phyloP scores from a whole-genome alignment of 1,139 yeast genomes.

The Saccharomycopsis crataegensis region DNA sequence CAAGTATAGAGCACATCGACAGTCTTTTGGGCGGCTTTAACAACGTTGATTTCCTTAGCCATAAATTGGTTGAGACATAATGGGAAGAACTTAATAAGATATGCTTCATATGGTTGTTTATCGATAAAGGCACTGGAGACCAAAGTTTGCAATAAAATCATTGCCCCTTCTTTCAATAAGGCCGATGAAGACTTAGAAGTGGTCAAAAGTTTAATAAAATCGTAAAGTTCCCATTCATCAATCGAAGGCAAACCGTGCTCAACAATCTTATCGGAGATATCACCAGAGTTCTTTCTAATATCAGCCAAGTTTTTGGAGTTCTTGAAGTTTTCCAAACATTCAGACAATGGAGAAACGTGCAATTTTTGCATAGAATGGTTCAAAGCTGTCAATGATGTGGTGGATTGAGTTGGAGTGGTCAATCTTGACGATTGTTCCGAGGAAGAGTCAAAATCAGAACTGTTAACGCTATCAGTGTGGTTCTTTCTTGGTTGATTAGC shows the following conservation, averaged over 20 bases:
- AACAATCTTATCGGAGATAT: constrained; percentile 40
- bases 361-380: constrained; percentile 64
- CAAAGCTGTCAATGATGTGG: constrained; percentile 67
- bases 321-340: constrained; percentile 48
- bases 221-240: constrained; percentile 58
- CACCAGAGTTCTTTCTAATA: constrained; percentile 52
- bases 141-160: constrained; percentile 60
- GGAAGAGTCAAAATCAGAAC: constrained; percentile 9
- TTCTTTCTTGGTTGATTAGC: not conserved
- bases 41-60: constrained; percentile 82
- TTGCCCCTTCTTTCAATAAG: constrained; percentile 67
- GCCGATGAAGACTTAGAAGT: constrained; percentile 65
- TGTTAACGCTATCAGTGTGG: not conserved
- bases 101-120: constrained; percentile 63
- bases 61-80: constrained; percentile 59
- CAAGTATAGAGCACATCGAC: constrained; percentile 59
- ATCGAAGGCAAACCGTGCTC: constrained; percentile 45
- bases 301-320: constrained; percentile 55
- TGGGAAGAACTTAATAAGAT: constrained; percentile 50
- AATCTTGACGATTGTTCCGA: constrained; percentile 18
- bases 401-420: constrained; percentile 37
- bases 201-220: constrained; percentile 53
- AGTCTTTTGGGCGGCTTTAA: constrained; percentile 72
- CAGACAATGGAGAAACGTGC: constrained; percentile 62
- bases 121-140: constrained; percentile 59